Percentiles rank a stretch among this genome's conserved stretches.
Conservation (phyloP, 306 rosid genomes). For the Vigna hirtella region DNA sequence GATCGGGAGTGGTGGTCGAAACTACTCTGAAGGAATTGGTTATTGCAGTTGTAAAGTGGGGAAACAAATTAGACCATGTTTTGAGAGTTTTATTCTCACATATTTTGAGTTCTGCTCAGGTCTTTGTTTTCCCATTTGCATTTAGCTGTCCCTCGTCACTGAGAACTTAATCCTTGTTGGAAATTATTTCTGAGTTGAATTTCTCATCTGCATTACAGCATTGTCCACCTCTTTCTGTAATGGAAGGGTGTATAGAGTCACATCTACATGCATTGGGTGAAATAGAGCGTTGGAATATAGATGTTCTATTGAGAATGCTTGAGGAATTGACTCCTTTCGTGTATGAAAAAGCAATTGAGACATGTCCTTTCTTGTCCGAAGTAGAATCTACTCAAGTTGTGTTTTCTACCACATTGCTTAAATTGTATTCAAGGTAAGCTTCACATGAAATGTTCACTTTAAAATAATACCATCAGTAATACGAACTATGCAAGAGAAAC, state of each 20-base stretch:
- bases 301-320: slow-evolving; percentile 76
- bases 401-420: slow-evolving; percentile 76
- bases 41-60: slow-evolving; percentile 90
- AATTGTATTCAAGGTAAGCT: slow-evolving; percentile 78
- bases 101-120: slow-evolving; percentile 79
- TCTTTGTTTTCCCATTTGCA: slow-evolving; percentile 43
- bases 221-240: slow-evolving; percentile 91
- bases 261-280: slow-evolving; percentile 88
- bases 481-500: not conserved
- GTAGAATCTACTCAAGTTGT: slow-evolving; percentile 58
- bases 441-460: slow-evolving; percentile 17
- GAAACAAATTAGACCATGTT: slow-evolving; percentile 80
- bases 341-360: slow-evolving; percentile 74
- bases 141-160: slow-evolving; percentile 31
- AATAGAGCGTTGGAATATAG: slow-evolving; percentile 91
- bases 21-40: slow-evolving; percentile 78
- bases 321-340: slow-evolving; percentile 72
- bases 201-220: slow-evolving; percentile 56
- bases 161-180: slow-evolving; percentile 31
- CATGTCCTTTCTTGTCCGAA: slow-evolving; percentile 69
- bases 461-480: slow-evolving; percentile 21
- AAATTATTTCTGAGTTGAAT: slow-evolving; percentile 30
- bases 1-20: slow-evolving; percentile 96
- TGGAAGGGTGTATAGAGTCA: slow-evolving; percentile 88
- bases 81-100: slow-evolving; percentile 73